Conservation (phyloP, 2,329 filamentous ascomycete species). For the Venturia nashicola region DNA sequence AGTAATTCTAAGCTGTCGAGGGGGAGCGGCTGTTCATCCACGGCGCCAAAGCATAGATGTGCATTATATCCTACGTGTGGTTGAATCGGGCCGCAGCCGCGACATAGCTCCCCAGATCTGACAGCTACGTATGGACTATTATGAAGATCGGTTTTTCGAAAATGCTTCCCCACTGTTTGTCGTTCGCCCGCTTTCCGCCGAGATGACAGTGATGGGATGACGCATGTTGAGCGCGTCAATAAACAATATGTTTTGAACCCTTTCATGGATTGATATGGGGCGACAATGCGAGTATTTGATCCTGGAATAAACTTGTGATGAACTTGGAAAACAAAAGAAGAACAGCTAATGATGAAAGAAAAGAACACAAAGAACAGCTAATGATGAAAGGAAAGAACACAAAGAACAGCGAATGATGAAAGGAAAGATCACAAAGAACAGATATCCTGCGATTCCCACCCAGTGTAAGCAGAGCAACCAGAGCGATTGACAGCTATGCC, state of each 20-base stretch:
- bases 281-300: neutral
- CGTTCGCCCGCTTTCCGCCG: neutral
- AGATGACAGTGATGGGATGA: neutral
- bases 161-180: neutral
- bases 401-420: no score
- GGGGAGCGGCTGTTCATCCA: conserved; percentile 40
- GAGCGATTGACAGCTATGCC: no score
- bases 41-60: conserved; percentile 12
- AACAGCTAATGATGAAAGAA: no score
- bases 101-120: neutral
- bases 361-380: no score
- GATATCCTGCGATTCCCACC: no score
- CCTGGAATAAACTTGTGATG: neutral
- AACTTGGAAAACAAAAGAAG: no score
- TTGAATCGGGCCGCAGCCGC: no score
- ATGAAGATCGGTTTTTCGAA: no score
- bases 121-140: no score
- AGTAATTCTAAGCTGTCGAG: conserved; percentile 52
- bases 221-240: neutral
- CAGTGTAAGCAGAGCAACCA: no score
- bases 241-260: neutral
- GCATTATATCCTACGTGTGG: neutral
- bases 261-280: neutral
- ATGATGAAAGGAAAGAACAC: no score
- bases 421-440: no score